Evolutionary conservation across 2,329 filamentous ascomycete species (phyloP).

Genomic region (Aspergillus alliaceus): DNA sequence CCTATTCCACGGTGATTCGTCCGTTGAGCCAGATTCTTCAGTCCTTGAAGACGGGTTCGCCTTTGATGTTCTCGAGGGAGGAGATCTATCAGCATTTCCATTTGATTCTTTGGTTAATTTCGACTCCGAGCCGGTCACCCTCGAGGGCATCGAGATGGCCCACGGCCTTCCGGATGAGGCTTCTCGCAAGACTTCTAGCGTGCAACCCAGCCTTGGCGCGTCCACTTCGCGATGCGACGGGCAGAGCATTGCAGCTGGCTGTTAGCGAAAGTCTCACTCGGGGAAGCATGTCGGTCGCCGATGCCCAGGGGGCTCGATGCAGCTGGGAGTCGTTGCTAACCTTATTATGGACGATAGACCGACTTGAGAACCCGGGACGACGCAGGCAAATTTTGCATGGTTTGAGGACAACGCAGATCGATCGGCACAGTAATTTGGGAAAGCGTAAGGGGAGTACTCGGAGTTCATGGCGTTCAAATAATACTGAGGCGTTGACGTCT

Average conservation of each 20-base stretch:
- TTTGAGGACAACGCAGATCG: conserved; percentile 27
- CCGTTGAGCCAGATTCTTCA: conserved; percentile 71
- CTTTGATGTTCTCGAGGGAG: conserved; percentile 63
- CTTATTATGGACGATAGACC: conserved; percentile 47
- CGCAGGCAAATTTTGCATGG: conserved; percentile 27
- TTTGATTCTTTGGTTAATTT: conserved; percentile 58
- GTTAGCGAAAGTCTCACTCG: conserved; percentile 43
- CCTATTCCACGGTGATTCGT: conserved; percentile 62
- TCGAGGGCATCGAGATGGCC: conserved; percentile 46
- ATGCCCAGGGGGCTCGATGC: conserved; percentile 31
- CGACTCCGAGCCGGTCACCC: conserved; percentile 50
- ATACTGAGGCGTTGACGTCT: conserved; percentile 29
- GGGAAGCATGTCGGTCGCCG: conserved; percentile 34
- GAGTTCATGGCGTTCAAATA: conserved; percentile 43
- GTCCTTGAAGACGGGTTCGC: conserved; percentile 74
- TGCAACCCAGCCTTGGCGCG: conserved; percentile 56
- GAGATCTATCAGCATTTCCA: conserved; percentile 51
- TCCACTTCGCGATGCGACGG: conserved; percentile 55
- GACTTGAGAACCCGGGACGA: conserved; percentile 40
- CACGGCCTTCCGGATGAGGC: conserved; percentile 50
- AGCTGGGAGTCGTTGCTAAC: conserved; percentile 49
- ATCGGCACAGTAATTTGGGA: conserved; percentile 36
- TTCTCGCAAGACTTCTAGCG: conserved; percentile 51
- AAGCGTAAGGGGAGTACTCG: conserved; percentile 36
- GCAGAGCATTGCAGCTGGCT: conserved; percentile 54